These are phyloP conservation scores for Cercophora samala DNA, from an alignment of 495 filamentous ascomycete genomes.

Conservation along the genomic window DNA sequence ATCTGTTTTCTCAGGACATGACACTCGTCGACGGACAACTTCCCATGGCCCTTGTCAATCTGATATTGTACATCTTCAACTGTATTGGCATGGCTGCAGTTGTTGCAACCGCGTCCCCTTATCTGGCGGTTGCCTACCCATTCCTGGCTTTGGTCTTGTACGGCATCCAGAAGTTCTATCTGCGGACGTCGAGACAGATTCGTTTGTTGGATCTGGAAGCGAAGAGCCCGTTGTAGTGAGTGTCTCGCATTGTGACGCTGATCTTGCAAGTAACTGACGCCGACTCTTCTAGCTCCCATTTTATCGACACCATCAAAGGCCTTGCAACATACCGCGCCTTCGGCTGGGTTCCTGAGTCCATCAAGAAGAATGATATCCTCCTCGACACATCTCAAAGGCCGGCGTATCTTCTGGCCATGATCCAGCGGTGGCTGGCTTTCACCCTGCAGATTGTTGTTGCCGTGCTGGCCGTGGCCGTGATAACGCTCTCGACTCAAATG, in stretches of 20 bases:
- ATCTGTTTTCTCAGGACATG: conserved; percentile 43
- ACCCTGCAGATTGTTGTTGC: conserved; percentile 47
- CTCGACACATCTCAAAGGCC: conserved; percentile 55
- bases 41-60: conserved; percentile 24
- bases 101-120: conserved; percentile 29
- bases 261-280: neutral
- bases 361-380: conserved; percentile 45
- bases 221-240: conserved; percentile 28
- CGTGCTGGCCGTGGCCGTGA: conserved; percentile 39
- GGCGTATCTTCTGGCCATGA: conserved; percentile 50
- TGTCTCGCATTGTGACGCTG: neutral
- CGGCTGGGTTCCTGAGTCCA: conserved; percentile 42
- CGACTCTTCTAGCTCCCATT: conserved; percentile 32
- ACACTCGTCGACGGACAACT: conserved; percentile 29
- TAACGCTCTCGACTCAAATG: conserved; percentile 27
- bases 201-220: conserved; percentile 53
- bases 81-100: conserved; percentile 30
- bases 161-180: conserved; percentile 52
- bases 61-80: conserved; percentile 8
- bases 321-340: conserved; percentile 51
- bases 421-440: conserved; percentile 53
- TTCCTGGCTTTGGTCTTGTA: conserved; percentile 37
- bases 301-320: conserved; percentile 47
- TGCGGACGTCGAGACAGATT: conserved; percentile 56
- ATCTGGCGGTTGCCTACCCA: conserved; percentile 30